A percentile compares a stretch with the other conserved stretches of the same genome.
These are phyloP conservation scores for Cinnamomum micranthum DNA, from an alignment of 164 flowering plant species.

Conservation along the genomic window DNA sequence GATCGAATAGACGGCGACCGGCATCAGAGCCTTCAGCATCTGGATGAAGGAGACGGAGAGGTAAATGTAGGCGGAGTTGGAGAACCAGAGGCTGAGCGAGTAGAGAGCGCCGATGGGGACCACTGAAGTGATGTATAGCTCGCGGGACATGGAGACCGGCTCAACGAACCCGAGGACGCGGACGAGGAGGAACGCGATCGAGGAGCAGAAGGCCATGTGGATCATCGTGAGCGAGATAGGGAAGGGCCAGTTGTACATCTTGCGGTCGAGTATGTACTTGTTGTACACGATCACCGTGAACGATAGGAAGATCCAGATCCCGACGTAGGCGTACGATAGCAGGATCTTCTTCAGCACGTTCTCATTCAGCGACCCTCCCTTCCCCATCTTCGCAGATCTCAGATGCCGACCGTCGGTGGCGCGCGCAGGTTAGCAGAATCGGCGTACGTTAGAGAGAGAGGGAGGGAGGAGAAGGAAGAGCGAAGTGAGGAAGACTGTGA, in stretches of 20 bases:
- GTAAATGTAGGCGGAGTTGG: conserved; percentile 46
- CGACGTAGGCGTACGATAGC: conserved; percentile 40
- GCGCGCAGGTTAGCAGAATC: too few relatives aligned
- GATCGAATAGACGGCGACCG: conserved; percentile 48
- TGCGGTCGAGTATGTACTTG: conserved; percentile 51
- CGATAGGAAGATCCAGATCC: conserved; percentile 45
- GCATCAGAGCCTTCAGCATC: conserved; percentile 52
- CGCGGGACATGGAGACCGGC: conserved; percentile 35
- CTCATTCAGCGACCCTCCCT: conserved; percentile 32
- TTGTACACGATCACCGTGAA: conserved; percentile 52
- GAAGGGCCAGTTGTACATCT: conserved; percentile 48
- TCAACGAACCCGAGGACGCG: conserved; percentile 37
- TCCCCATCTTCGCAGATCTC: conserved; percentile 24
- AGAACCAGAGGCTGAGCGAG: conserved; percentile 39
- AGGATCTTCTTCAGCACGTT: conserved; percentile 34
- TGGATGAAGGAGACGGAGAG: conserved; percentile 47
- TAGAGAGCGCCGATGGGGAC: conserved; percentile 47
- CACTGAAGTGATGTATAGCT: conserved; percentile 36
- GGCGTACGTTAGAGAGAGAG: too few relatives aligned
- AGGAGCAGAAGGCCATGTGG: conserved; percentile 45
- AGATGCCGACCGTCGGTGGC: neutral
- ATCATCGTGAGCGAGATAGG: conserved; percentile 48
- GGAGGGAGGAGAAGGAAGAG: too few relatives aligned
- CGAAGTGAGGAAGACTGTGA: too few relatives aligned
- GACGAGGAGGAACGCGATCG: conserved; percentile 36